These are phyloP conservation scores for Coemansia sp. DNA, from an alignment of 192 early-diverging fungal genomes.

Conservation along the genomic window DNA sequence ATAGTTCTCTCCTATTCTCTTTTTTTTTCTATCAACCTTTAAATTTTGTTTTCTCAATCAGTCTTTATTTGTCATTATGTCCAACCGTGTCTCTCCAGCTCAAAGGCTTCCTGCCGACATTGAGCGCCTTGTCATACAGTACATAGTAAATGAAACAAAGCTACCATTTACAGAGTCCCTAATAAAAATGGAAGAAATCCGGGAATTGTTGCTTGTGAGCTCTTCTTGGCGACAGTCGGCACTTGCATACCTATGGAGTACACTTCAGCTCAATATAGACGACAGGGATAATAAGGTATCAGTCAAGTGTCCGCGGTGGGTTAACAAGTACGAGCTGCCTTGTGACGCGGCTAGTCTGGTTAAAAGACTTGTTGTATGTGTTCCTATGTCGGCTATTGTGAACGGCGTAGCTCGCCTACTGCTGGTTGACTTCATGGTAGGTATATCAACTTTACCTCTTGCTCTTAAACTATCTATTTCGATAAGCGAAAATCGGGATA, in stretches of 20 bases:
- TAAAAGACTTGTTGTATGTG: background rate
- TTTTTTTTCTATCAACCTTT: background rate
- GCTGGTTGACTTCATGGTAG: background rate
- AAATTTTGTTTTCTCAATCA: background rate
- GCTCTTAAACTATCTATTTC: background rate
- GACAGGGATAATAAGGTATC: background rate
- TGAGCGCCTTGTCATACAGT: background rate
- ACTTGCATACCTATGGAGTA: background rate
- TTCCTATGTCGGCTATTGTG: background rate
- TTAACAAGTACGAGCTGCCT: background rate
- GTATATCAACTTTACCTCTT: background rate
- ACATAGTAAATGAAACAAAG: background rate
- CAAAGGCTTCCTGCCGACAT: background rate
- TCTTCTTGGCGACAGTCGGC: background rate
- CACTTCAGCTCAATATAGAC: background rate
- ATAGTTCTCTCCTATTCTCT: background rate
- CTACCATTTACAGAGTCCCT: background rate
- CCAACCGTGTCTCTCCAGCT: background rate
- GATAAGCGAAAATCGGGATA: background rate
- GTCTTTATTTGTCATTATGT: background rate
- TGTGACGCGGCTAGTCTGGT: background rate
- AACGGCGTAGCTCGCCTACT: background rate
- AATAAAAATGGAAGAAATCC: background rate
- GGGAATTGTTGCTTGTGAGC: background rate
- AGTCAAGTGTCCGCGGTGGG: background rate